Conservation (phyloP, 116 monocot genomes). For the Phalaenopsis hybrid region DNA sequence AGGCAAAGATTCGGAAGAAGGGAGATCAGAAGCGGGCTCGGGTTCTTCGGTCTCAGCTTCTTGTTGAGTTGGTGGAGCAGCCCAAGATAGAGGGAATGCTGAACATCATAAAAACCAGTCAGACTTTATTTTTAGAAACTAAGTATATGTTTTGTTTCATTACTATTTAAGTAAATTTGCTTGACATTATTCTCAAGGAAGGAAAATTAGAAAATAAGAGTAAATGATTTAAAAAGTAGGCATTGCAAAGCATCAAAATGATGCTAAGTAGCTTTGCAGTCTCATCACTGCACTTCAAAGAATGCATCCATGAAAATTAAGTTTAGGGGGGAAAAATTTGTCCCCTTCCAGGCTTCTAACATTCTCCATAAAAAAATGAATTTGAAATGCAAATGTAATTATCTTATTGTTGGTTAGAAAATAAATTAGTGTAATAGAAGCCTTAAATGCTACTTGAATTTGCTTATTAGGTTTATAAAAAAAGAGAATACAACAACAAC, state of each 20-base stretch:
- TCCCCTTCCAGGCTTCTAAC: no score
- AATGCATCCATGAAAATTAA: not conserved
- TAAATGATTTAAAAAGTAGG: not conserved
- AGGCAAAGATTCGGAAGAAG: not conserved
- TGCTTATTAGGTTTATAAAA: not conserved
- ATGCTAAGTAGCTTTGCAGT: not conserved
- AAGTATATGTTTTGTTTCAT: not conserved
- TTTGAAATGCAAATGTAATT: no score
- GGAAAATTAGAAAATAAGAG: not conserved
- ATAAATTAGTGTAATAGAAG: not conserved
- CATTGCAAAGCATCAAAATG: not conserved
- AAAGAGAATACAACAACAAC: no score
- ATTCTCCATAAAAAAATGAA: no score
- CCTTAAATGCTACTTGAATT: not conserved
- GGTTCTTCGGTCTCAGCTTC: not conserved
- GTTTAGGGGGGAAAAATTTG: no score
- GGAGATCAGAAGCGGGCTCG: not conserved
- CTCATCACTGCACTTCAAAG: not conserved
- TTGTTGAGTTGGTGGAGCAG: slow-evolving; percentile 4
- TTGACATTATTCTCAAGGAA: not conserved
- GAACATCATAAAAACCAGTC: not conserved
- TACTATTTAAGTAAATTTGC: no score
- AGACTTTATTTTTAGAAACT: not conserved
- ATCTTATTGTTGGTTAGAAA: not conserved
- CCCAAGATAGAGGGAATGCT: slow-evolving; percentile 26